Evolutionary conservation across 208 protist species (phyloP).

Genomic region (Angomonas deanei): DNA sequence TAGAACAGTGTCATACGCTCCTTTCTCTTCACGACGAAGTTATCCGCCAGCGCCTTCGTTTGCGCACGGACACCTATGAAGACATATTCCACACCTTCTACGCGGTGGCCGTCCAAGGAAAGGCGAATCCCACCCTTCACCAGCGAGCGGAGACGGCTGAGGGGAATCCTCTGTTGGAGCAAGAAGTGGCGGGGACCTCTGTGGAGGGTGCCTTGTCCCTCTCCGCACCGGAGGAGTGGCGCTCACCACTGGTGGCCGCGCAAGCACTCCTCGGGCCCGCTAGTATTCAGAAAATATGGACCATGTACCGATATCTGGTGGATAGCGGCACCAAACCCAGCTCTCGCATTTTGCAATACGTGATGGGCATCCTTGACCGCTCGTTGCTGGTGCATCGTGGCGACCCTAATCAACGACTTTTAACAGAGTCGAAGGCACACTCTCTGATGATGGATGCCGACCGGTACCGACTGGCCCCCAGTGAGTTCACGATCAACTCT

Average conservation of each 20-base stretch:
- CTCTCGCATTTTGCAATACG: conserved; percentile 50
- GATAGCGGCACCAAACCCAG: conserved; percentile 81
- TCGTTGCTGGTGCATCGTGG: conserved; percentile 14
- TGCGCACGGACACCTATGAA: conserved; percentile 76
- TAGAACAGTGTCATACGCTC: conserved; percentile 62
- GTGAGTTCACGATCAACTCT: conserved; percentile 63
- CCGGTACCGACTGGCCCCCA: conserved; percentile 58
- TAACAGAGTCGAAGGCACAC: conserved; percentile 59
- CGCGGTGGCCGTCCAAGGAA: conserved; percentile 29
- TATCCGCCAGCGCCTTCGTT: conserved; percentile 45
- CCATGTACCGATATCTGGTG: conserved; percentile 74
- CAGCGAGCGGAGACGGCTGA: neutral
- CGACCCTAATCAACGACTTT: conserved; percentile 1
- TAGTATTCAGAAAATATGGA: conserved; percentile 47
- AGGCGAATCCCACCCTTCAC: conserved; percentile 1
- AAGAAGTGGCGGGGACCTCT: conserved; percentile 18
- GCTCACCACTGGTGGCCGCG: conserved; percentile 25
- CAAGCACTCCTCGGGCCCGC: conserved; percentile 28
- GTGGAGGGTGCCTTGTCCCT: conserved; percentile 11
- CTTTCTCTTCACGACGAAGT: conserved; percentile 61
- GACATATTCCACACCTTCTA: conserved; percentile 74
- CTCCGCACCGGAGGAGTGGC: conserved; percentile 29
- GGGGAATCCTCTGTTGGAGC: conserved; percentile 7
- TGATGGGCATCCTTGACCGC: conserved; percentile 72
- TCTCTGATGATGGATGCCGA: conserved; percentile 76